Conservation (phyloP, 2,329 filamentous ascomycete species). For the Cordyceps cicadae region DNA sequence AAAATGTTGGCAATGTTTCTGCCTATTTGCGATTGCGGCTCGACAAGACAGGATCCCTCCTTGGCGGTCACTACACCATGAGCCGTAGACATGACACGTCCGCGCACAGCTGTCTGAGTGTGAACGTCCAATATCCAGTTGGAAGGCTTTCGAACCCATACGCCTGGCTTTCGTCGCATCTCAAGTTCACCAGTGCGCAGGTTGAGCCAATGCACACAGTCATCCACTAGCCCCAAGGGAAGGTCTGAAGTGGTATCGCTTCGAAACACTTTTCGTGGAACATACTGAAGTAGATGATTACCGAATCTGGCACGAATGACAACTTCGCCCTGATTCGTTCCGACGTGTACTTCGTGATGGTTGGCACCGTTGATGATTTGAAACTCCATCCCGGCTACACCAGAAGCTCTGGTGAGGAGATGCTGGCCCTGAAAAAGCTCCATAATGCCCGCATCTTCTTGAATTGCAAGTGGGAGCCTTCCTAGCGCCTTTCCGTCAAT, state of each 20-base stretch:
- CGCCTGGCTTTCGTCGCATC: slow-evolving; percentile 35
- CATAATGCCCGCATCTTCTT: slow-evolving; percentile 31
- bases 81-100: background rate
- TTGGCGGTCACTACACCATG: no score
- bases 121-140: slow-evolving; percentile 29
- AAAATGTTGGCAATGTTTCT: slow-evolving; percentile 36
- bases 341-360: slow-evolving; percentile 41
- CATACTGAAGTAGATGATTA: background rate
- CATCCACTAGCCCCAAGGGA: slow-evolving; percentile 39
- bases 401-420: slow-evolving; percentile 45
- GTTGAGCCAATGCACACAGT: slow-evolving; percentile 55
- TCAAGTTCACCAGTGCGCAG: slow-evolving; percentile 34
- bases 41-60: slow-evolving; percentile 30
- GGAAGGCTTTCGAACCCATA: slow-evolving; percentile 19
- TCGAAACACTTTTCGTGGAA: slow-evolving; percentile 20
- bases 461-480: slow-evolving; percentile 44
- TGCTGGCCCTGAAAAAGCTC: slow-evolving; percentile 46
- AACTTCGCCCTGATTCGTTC: slow-evolving; percentile 28
- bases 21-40: slow-evolving; percentile 37
- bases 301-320: background rate
- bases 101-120: slow-evolving; percentile 11
- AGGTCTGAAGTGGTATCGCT: slow-evolving; percentile 33
- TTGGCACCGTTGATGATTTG: slow-evolving; percentile 19
- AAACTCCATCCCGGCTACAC: slow-evolving; percentile 45
- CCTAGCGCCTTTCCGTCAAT: slow-evolving; percentile 28